Evolutionary conservation across 208 protist genomes (phyloP).

Genomic region (Crithidia bombi): DNA sequence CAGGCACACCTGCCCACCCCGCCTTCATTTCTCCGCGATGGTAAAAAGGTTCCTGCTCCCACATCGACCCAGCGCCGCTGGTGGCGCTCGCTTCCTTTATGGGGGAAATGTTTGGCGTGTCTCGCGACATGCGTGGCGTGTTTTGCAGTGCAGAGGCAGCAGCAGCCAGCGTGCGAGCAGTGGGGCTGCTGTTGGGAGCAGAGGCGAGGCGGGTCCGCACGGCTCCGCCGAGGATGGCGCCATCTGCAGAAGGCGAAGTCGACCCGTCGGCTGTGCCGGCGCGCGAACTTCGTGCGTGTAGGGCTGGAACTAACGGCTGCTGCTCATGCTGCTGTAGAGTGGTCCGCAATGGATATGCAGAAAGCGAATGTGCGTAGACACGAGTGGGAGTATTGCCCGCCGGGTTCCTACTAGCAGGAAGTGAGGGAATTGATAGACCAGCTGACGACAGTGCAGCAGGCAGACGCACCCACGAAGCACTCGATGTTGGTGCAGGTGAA

Average conservation of each 20-base stretch:
- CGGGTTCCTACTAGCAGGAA: neutral
- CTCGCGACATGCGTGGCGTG: slow-evolving; percentile 16
- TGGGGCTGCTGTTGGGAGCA: neutral
- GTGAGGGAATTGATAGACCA: neutral
- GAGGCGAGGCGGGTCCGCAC: slow-evolving; percentile 7
- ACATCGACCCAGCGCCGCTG: slow-evolving; percentile 22
- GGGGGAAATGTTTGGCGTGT: slow-evolving; percentile 46
- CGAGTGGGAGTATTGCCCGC: slow-evolving; percentile 9
- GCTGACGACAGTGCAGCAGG: neutral
- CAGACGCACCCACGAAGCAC: neutral
- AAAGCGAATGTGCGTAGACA: slow-evolving; percentile 18
- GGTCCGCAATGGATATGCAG: slow-evolving; percentile 16
- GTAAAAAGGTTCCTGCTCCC: slow-evolving; percentile 19
- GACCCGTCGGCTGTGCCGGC: neutral
- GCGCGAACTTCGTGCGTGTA: neutral
- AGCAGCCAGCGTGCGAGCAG: neutral
- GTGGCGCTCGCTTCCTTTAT: slow-evolving; percentile 33
- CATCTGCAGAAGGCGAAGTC: slow-evolving; percentile 1
- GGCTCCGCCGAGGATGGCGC: slow-evolving; percentile 21
- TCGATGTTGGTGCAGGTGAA: neutral
- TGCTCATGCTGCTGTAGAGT: slow-evolving; percentile 4
- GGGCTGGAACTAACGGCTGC: neutral
- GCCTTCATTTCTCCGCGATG: slow-evolving; percentile 5
- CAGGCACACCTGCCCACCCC: slow-evolving; percentile 5
- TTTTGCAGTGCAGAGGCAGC: neutral